Base-by-base conservation (phyloP, 148 eudicot species). In the Rhododendron molle region DNA sequence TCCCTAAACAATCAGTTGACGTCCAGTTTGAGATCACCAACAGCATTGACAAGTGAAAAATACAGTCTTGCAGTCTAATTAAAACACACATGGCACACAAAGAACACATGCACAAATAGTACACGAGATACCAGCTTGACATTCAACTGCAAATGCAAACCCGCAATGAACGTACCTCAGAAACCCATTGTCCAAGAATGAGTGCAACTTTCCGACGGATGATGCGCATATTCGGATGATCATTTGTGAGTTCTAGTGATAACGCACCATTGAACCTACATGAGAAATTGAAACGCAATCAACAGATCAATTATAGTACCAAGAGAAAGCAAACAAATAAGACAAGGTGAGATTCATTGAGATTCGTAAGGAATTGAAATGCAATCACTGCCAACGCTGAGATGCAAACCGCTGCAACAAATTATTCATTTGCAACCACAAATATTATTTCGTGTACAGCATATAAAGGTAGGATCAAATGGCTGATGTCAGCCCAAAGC, bases 181-280 rank as follows among this genome's bases (percentile, higher is more conserved):
- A 97, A 86, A 97, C 98, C 99, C 99, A 97, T 85, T 97, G 99
- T 82, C 99, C 99, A 38, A 97, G 93, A 80, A 97, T 93, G 69
- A 97, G 89, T 67, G 98, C 98, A 90, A 95, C 98, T 93, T 97
- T 97, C 86, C 99, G 89, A 84, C 92, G 95, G 87, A 95, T 93
- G 87, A 97, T 91, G 74, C 96, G 94, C 98, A 93, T 94, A 89
- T 95, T 97, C 78, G 98, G 97, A 89, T 97, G 95, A 89, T 94
- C 94, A 87, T 95, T 97, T 87, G 95, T 93, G 80, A 97, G 87
- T 85, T 97, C 99, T 69, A 90, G 87, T 8, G 98, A 93, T 89
- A 97, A 88, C 5, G 98, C 99, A 86, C 93, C 95, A 90, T 91
- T 91, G 84, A 97, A 97, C 99, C 98, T 97, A 87, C 85, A 20